Percentiles rank a stretch among this genome's conserved stretches.
These are phyloP conservation scores for Panicum virgatum DNA, from an alignment of 202 grass and related monocot species.

Conservation along the genomic window DNA sequence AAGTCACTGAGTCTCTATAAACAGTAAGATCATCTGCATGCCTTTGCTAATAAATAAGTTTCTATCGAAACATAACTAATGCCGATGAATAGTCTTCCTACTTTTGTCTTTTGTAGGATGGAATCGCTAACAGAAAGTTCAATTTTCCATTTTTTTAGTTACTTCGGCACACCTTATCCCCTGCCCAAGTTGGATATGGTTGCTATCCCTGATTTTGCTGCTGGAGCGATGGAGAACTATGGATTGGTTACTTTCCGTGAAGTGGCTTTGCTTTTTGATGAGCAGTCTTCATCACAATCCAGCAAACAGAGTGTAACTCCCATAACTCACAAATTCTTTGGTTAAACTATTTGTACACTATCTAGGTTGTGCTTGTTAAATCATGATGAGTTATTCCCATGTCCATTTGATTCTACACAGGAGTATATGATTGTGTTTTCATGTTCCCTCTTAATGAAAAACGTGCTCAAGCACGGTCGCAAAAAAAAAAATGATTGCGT, in stretches of 20 bases:
- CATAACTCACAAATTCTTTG: constrained; percentile 12
- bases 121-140: constrained; percentile 4
- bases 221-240: constrained; percentile 89
- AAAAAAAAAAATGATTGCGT: no score
- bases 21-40: constrained; percentile 49
- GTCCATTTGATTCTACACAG: background rate
- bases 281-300: constrained; percentile 46
- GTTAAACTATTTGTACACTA: no score
- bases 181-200: constrained; percentile 97
- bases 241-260: constrained; percentile 80
- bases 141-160: constrained; percentile 49
- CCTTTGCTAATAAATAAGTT: constrained; percentile 21
- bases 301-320: constrained; percentile 60
- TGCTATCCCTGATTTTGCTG: constrained; percentile 78
- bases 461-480: no score
- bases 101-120: background rate
- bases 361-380: no score
- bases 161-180: constrained; percentile 76
- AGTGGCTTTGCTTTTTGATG: constrained; percentile 69
- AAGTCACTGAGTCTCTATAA: constrained; percentile 78
- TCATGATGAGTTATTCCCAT: background rate
- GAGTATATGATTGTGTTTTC: no score
- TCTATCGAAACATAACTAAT: constrained; percentile 19
- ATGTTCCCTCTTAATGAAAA: no score
- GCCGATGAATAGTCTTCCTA: constrained; percentile 23